Evolutionary conservation across 139 green algal species (phyloP).

Genomic region (Gonium pectorale): DNA sequence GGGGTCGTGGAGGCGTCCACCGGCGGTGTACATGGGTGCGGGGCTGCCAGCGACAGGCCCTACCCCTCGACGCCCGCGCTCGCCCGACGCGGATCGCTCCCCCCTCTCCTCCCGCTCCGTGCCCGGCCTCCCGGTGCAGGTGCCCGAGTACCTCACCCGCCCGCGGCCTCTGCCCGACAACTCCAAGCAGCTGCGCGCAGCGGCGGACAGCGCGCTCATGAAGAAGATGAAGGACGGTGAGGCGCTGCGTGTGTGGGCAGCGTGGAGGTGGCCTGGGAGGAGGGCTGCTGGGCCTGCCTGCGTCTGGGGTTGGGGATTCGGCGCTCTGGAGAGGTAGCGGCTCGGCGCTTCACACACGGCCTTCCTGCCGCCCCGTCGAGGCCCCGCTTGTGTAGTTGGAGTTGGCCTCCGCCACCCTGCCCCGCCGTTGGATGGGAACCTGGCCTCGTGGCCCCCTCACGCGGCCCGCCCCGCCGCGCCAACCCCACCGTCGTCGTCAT

Average conservation of each 20-base stretch:
- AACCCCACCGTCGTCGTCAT: not conserved
- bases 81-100: not conserved
- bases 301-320: not conserved
- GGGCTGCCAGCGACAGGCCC: too few species aligned
- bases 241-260: not conserved
- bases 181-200: not conserved
- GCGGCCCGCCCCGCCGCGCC: too few species aligned
- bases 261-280: not conserved
- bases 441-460: not conserved
- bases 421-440: not conserved
- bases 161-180: constrained; percentile 17
- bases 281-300: not conserved
- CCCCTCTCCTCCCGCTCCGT: not conserved
- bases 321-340: too few species aligned
- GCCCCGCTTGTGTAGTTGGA: not conserved
- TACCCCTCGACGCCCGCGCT: not conserved
- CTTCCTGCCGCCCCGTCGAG: not conserved
- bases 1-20: not conserved
- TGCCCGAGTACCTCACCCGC: constrained; percentile 31
- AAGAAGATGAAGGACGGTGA: constrained; percentile 23
- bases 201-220: constrained; percentile 19
- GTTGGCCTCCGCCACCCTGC: not conserved
- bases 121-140: not conserved
- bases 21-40: not conserved
- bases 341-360: too few species aligned